Evolutionary conservation across 306 rosid genomes (phyloP).

Genomic region (Hippophae rhamnoides): DNA sequence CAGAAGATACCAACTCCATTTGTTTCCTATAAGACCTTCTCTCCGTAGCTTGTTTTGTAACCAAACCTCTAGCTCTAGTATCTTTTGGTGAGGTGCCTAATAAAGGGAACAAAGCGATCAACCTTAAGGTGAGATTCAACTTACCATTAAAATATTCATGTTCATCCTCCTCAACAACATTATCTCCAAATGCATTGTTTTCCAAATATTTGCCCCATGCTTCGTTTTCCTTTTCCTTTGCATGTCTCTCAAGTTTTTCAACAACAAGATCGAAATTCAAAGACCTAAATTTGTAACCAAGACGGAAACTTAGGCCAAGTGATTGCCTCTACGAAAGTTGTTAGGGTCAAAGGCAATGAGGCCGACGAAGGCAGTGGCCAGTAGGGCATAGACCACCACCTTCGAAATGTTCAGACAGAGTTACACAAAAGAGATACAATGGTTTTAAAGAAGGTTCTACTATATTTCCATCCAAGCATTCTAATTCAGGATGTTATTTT

Average conservation of each 20-base stretch:
- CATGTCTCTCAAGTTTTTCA: conserved; percentile 16
- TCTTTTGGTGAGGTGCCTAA: conserved; percentile 51
- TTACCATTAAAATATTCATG: conserved; percentile 9
- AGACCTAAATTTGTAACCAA: conserved; percentile 29
- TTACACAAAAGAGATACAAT: not conserved
- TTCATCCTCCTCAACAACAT: not conserved
- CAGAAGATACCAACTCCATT: conserved; percentile 33
- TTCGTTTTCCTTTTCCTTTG: conserved; percentile 2
- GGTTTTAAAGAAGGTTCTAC: not conserved
- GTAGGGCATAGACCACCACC: conserved; percentile 51
- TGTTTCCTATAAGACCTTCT: conserved; percentile 32
- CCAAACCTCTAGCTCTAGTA: conserved; percentile 45
- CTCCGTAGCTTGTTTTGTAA: conserved; percentile 29
- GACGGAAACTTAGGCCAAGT: conserved; percentile 32
- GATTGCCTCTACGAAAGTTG: not conserved
- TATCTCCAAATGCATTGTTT: not conserved
- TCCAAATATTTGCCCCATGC: too few species aligned
- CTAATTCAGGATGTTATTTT: too few species aligned
- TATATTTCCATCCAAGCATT: too few species aligned
- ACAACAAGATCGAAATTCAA: conserved; percentile 46
- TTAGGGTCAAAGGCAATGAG: conserved; percentile 23
- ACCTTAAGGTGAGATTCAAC: conserved; percentile 54
- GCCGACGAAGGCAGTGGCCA: conserved; percentile 48
- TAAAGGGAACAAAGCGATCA: conserved; percentile 52
- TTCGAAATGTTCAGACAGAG: conserved; percentile 38